Conservation (phyloP, 2,329 filamentous ascomycete genomes). For the Didymella arachidicola region DNA sequence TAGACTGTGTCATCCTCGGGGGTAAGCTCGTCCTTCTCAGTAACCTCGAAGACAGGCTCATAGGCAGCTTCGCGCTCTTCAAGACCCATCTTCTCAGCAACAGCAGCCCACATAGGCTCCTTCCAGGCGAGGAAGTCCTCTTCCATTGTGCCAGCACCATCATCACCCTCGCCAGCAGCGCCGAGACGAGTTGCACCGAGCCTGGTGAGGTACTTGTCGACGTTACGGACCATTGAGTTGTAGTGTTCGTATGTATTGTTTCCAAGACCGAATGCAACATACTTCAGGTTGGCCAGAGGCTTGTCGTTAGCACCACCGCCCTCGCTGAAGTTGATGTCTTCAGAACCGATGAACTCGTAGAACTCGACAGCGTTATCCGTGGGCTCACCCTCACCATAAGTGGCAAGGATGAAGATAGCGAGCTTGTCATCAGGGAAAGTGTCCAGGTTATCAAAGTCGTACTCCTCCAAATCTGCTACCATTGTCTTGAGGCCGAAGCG, state of each 20-base stretch:
- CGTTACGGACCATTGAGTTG: constrained; percentile 96
- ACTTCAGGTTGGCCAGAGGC: constrained; percentile 83
- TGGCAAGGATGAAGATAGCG: constrained; percentile 93
- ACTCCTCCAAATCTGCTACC: constrained; percentile 97
- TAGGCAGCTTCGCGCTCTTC: constrained; percentile 97
- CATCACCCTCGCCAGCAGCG: constrained; percentile 90
- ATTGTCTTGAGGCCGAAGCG: constrained; percentile 97
- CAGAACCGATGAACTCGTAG: constrained; percentile 90
- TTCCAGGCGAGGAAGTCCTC: constrained; percentile 99
- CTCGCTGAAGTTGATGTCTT: constrained; percentile 82
- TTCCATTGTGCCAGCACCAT: constrained; percentile 98
- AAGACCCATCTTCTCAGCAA: constrained; percentile 82
- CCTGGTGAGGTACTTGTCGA: constrained; percentile 80
- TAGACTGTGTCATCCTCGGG: constrained; percentile 84
- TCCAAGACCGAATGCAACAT: constrained; percentile 92
- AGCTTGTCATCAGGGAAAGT: constrained; percentile 87
- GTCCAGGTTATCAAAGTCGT: constrained; percentile 95
- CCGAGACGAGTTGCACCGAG: constrained; percentile 87
- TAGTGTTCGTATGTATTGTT: constrained; percentile 99
- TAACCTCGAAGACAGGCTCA: constrained; percentile 87
- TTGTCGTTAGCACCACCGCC: constrained; percentile 68
- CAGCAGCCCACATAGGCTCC: constrained; percentile 94
- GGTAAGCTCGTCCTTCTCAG: constrained; percentile 75
- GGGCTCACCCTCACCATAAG: constrained; percentile 97
- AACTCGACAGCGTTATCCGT: constrained; percentile 99